phyloP scores from a whole-genome alignment of 129 eudicot genomes.

The Helianthus tuberosus region DNA sequence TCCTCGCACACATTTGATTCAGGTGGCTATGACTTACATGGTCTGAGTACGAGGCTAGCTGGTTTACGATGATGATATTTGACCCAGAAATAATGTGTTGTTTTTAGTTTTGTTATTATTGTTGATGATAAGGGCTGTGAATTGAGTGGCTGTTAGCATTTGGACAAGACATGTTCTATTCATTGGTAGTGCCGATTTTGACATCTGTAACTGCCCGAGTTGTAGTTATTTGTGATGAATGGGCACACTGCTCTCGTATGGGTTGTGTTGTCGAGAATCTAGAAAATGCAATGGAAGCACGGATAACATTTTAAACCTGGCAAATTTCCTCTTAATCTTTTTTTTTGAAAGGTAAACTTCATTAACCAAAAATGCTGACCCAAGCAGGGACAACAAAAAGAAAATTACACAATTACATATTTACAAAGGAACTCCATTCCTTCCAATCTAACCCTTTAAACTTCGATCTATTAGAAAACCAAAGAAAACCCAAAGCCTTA shows the following conservation, averaged over 20 bases:
- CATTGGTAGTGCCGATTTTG: slow-evolving; percentile 40
- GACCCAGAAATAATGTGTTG: slow-evolving; percentile 27
- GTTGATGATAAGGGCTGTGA: not conserved
- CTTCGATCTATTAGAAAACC: too few species aligned
- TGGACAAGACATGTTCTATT: slow-evolving; percentile 16
- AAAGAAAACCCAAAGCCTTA: too few species aligned
- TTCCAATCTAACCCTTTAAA: too few species aligned
- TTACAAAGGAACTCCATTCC: too few species aligned
- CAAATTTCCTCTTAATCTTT: not conserved
- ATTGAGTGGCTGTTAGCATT: slow-evolving; percentile 18
- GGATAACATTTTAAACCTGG: not conserved
- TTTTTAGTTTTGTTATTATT: not conserved
- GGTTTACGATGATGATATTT: not conserved
- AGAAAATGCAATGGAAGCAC: not conserved
- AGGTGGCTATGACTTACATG: slow-evolving; percentile 93
- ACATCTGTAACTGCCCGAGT: slow-evolving; percentile 18
- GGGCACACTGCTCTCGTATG: not conserved
- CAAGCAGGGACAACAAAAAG: too few species aligned
- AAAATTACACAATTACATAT: too few species aligned
- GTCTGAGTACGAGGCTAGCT: slow-evolving; percentile 44
- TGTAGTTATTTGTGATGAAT: slow-evolving; percentile 32
- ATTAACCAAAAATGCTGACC: too few species aligned
- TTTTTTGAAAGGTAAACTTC: too few species aligned
- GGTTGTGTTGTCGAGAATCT: not conserved
- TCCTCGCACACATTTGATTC: slow-evolving; percentile 81